Base-by-base conservation (phyloP, 768 basidiomycete genomes). In the Austroboletus eburneus region DNA sequence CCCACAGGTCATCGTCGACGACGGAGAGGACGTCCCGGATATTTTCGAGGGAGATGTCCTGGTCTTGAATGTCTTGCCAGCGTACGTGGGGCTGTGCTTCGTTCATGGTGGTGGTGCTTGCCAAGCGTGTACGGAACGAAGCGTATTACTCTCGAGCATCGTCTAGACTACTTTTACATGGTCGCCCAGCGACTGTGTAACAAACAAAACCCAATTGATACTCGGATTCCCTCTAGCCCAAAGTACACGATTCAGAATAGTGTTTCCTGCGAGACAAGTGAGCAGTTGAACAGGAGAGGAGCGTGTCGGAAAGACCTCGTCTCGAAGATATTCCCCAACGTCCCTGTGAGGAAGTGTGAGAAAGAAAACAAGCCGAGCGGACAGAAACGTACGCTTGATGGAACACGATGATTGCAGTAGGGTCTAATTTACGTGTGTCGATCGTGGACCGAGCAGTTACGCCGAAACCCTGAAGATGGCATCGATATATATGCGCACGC, bases 271-370 rank as follows among this genome's bases (percentile, higher is more conserved):
- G 27, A 47, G 47, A 36, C 0, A 13, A 14, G 32, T 63, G 33
- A 66, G 54, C 24, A 39, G 35, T 42, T 46, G 36, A 53, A 42
- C 21, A 21, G 18, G 16, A 9, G 24, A 41, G 27, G 14, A 51
- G 20, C 10, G 7, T 16, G 18, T 48, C 2, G 32, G 20, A 59
- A 71, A 59, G 49, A 90, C 94, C 76, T 97, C 96, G 63, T 99
- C 96, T 57, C 96, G 84, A 24, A 99, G 72, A 65, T 98, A 99
- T 73, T 99, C 96, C 47, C 96, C 96, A 20, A 98, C 91, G 68
- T 99, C 96, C 39, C 92, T 96, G 39, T 37, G 14, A 8, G 7
- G 43, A 17, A 27, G 43, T 18, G 44, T 50, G 33, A 59, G 40
- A 43, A 35, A 43, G 23, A 43, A 40, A 45, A 35, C 18, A 20